Conservation (phyloP, 768 basidiomycete species). For the Calocera cornea region DNA sequence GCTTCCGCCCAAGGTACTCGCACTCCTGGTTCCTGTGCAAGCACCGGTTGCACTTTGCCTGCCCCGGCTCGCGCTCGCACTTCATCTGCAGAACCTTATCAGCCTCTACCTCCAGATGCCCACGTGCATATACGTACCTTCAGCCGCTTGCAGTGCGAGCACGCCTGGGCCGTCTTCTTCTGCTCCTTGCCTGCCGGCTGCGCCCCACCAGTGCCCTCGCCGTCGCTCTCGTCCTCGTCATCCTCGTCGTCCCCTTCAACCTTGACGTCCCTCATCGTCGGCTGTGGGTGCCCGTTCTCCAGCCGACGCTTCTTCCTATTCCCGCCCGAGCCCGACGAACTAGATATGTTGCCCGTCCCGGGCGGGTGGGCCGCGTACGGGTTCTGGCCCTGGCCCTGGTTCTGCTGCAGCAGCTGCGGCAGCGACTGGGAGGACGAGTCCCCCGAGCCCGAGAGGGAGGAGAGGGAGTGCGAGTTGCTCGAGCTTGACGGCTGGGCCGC, state of each 20-base stretch:
- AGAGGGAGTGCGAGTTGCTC: not conserved
- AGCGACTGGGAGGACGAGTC: not conserved
- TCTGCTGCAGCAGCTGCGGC: no score
- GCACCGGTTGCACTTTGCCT: constrained; percentile 68
- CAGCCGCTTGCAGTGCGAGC: constrained; percentile 74
- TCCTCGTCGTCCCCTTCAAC: not conserved
- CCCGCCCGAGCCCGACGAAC: not conserved
- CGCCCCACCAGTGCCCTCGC: not conserved
- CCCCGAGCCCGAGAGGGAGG: not conserved
- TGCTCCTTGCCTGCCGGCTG: not conserved
- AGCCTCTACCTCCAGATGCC: constrained; percentile 13
- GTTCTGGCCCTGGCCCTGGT: not conserved
- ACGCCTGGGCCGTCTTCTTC: constrained; percentile 54
- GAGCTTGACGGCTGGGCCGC: constrained; percentile 10
- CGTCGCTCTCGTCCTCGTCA: constrained; percentile 6
- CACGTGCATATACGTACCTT: constrained; percentile 42
- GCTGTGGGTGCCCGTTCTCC: not conserved
- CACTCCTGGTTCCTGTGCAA: constrained; percentile 29
- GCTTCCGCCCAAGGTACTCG: constrained; percentile 73
- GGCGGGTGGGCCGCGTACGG: not conserved
- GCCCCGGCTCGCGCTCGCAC: constrained; percentile 62
- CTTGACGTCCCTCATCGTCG: not conserved
- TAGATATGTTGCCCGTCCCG: not conserved
- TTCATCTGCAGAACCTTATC: constrained; percentile 48
- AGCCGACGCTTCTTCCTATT: constrained; percentile 6